These are phyloP conservation scores for Styphnolobium japonicum DNA, from an alignment of 306 rosid genomes.

Conservation along the genomic window DNA sequence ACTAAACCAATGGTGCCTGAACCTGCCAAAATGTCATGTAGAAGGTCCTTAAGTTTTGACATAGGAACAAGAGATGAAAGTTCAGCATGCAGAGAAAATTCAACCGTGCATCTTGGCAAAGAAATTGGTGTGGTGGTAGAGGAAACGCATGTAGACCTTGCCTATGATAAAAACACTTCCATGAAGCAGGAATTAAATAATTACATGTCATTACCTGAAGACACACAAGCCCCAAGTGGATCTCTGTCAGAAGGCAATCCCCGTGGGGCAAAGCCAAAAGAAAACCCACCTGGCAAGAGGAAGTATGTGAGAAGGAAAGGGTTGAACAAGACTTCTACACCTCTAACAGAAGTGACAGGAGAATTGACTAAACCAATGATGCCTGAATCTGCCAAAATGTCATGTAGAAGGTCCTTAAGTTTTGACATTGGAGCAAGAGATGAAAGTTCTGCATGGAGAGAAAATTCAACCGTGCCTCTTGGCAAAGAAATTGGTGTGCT, in stretches of 20 bases:
- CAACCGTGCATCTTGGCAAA: conserved; percentile 6
- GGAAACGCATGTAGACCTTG: conserved; percentile 10
- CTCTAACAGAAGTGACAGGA: conserved; percentile 24
- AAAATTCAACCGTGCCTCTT: conserved; percentile 23
- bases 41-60: conserved; percentile 48
- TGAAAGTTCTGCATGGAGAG: conserved; percentile 24
- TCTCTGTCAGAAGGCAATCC: conserved; percentile 17
- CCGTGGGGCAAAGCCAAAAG: conserved; percentile 5
- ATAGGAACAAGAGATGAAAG: conserved; percentile 14
- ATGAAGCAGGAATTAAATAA: conserved; percentile 13
- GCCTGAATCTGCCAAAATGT: conserved; percentile 29
- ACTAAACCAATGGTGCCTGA: conserved; percentile 20
- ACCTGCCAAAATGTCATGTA: conserved; percentile 46
- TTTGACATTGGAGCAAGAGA: conserved; percentile 37
- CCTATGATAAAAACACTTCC: conserved; percentile 3
- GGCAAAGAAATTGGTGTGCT: not conserved
- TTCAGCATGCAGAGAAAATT: conserved; percentile 14
- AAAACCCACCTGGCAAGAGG: conserved; percentile 32
- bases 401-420: conserved; percentile 50
- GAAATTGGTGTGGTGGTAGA: conserved; percentile 11
- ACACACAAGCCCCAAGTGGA: conserved; percentile 17
- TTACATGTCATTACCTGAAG: conserved; percentile 20
- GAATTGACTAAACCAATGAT: conserved; percentile 27
- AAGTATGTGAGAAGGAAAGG: conserved; percentile 46
- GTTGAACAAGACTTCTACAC: conserved; percentile 27